A percentile compares a stretch with the other conserved stretches of the same genome.
phyloP scores from a whole-genome alignment of 2,329 filamentous ascomycete genomes.

The Aspergillus brunneoviolaceus region DNA sequence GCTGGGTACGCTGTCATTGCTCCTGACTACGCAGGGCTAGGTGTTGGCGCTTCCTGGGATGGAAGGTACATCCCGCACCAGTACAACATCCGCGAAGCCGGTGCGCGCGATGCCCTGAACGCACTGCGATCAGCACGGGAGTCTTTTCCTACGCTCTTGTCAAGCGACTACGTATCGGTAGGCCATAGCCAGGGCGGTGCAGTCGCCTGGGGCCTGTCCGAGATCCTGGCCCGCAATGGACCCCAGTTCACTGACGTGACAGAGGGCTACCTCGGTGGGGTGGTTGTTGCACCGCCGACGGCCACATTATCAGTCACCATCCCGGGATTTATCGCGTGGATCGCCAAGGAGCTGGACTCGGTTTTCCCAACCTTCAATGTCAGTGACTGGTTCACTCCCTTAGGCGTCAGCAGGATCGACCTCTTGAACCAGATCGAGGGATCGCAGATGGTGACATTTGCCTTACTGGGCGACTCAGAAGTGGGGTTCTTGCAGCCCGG shows the following conservation, averaged over 20 bases:
- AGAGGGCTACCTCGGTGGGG: constrained; percentile 1
- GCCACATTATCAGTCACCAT: constrained; percentile 1
- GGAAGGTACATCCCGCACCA: constrained; percentile 42
- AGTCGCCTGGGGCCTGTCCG: constrained; percentile 40
- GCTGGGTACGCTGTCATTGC: constrained; percentile 39
- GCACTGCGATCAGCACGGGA: constrained; percentile 43
- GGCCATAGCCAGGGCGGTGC: constrained; percentile 52
- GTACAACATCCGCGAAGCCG: constrained; percentile 39
- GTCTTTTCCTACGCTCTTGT: constrained; percentile 41
- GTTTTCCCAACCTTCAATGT: constrained; percentile 18
- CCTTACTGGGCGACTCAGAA: constrained; percentile 11
- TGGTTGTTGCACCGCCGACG: constrained; percentile 2
- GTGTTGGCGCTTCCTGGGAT: constrained; percentile 35
- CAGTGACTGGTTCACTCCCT: constrained; percentile 18
- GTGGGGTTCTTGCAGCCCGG: constrained; percentile 2
- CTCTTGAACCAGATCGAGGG: constrained; percentile 17
- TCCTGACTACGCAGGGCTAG: constrained; percentile 19
- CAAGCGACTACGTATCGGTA: constrained; percentile 44
- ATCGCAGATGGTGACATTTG: constrained; percentile 14
- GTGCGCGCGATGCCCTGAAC: constrained; percentile 48
- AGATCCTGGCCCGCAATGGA: constrained; percentile 15
- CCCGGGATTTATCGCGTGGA: constrained; percentile 15
- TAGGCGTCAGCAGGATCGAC: constrained; percentile 13
- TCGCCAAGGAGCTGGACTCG: constrained; percentile 15
- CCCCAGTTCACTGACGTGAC: constrained; percentile 6